Conservation (phyloP, 805 yeast genomes). For the Millerozyma miso region DNA sequence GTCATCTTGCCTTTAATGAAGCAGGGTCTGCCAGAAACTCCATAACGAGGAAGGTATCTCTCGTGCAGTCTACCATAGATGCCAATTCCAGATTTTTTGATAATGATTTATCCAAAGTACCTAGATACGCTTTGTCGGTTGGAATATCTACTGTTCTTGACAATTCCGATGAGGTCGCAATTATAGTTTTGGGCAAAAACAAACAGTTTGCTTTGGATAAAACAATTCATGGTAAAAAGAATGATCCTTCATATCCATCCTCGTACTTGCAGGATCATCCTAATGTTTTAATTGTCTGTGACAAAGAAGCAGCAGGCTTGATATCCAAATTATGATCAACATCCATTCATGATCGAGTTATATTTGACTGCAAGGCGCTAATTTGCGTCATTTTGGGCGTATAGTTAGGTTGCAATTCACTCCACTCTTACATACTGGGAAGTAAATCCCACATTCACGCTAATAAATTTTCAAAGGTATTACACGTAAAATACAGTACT, state of each 20-base stretch:
- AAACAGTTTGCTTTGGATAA: slow-evolving; percentile 46
- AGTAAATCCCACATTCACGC: too few species aligned
- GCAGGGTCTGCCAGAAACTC: slow-evolving; percentile 46
- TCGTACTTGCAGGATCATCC: slow-evolving; percentile 46
- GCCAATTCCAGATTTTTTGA: slow-evolving; percentile 54
- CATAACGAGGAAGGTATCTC: slow-evolving; percentile 42
- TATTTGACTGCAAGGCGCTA: too few species aligned
- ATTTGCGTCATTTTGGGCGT: too few species aligned
- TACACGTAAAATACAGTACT: too few species aligned
- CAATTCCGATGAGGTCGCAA: slow-evolving; percentile 48
- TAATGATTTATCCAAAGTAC: slow-evolving; percentile 44
- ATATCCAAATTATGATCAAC: slow-evolving; percentile 26
- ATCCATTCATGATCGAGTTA: too few species aligned
- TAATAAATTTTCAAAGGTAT: too few species aligned
- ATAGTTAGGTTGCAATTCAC: too few species aligned
- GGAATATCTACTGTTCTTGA: slow-evolving; percentile 57
- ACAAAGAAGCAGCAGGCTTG: slow-evolving; percentile 43
- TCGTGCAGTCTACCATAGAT: slow-evolving; percentile 46
- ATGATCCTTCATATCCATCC: slow-evolving; percentile 44
- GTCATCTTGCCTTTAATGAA: slow-evolving; percentile 60
- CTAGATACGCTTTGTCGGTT: slow-evolving; percentile 48
- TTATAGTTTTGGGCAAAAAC: slow-evolving; percentile 47
- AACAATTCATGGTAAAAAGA: slow-evolving; percentile 36
- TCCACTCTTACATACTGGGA: too few species aligned
- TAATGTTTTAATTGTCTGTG: slow-evolving; percentile 44